Base-by-base conservation (phyloP, 1,284 basidiomycete species). In the Porodaedalea pini region DNA sequence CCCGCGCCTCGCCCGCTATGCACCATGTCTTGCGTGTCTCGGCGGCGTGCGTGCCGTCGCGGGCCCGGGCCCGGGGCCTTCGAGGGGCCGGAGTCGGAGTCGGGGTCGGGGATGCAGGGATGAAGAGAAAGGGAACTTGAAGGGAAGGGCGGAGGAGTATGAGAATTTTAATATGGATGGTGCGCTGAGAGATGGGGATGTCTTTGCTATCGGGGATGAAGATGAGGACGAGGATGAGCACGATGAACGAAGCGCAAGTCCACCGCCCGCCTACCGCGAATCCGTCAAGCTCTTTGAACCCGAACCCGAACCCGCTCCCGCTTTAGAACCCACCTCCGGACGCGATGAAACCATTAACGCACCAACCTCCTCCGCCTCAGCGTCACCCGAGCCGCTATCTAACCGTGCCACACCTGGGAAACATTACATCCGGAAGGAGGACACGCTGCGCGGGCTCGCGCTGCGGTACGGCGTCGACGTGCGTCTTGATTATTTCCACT, bases 391-490 rank as follows among this genome's bases (percentile, higher is more conserved):
- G 39, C 17, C 36, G 27, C 5, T 2, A 1, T n/a, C 23, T 11
- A 21, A 10, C 15, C 23, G 19, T 15, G 23, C 17, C 5, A 15
- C 15, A 25, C 40, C 39, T 17, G 21, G 37, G 21, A 77, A 75
- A 62, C 85, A 90, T 66, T 80, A 81, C 66, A 76, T 90, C 61
- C 73, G 78, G 56, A 75, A 73, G 8, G 70, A 72, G 1, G 88
- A 91, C 63, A 90, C 86, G 0, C 70, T 90, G 1, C 73, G 79
- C 39, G 87, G 88, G 0, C 80, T 91, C 40, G 75, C 83, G 1
- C 71, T 91, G 39, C 78, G 77, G 23, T 82, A 82, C 62, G 75
- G 75, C 23, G 67, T 88, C 25, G 77, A 86, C 62, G 88, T 86
- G 66, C 60, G 85, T 75, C n/a, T n/a, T n/a, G n/a, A n/a, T n/a